phyloP scores from a whole-genome alignment of 1,139 yeast genomes.

The Pneumocystis murina region DNA sequence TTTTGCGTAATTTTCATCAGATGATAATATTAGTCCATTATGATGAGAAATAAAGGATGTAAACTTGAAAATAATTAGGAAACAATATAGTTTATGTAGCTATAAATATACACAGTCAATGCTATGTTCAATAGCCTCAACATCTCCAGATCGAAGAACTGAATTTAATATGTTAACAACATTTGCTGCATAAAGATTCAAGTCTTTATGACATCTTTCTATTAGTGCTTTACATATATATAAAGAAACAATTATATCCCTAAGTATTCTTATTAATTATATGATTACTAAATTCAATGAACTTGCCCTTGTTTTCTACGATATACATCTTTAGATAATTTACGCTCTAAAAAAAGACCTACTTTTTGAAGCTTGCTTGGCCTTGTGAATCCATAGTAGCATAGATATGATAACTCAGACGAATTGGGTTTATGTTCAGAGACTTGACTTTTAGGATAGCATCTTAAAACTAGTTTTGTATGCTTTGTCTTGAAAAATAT shows the following conservation, averaged over 20 bases:
- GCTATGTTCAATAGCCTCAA: slow-evolving; percentile 41
- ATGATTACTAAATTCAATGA: background rate
- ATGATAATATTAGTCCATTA: slow-evolving; percentile 55
- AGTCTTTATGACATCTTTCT: slow-evolving; percentile 61
- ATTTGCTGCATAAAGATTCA: slow-evolving; percentile 60
- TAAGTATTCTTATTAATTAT: background rate
- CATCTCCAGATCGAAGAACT: slow-evolving; percentile 38
- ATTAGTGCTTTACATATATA: slow-evolving; percentile 56
- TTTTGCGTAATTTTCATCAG: slow-evolving; percentile 49
- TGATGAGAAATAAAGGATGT: slow-evolving; percentile 48
- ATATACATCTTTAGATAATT: slow-evolving; percentile 47
- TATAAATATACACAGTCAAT: slow-evolving; percentile 16
- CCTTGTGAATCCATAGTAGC: slow-evolving; percentile 85
- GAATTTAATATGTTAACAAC: slow-evolving; percentile 28
- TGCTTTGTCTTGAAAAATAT: slow-evolving; percentile 41
- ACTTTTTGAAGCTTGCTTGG: slow-evolving; percentile 80
- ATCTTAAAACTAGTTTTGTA: slow-evolving; percentile 73
- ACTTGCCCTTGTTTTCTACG: slow-evolving; percentile 44
- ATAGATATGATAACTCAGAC: slow-evolving; percentile 72
- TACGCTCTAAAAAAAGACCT: slow-evolving; percentile 49
- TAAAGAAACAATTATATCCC: slow-evolving; percentile 64
- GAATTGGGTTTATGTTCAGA: slow-evolving; percentile 81
- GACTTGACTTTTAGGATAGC: slow-evolving; percentile 82
- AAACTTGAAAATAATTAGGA: slow-evolving; percentile 22
- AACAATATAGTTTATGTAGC: background rate